Evolutionary conservation across 2,329 filamentous ascomycete species (phyloP), one percentile per base, ranked within the genome.

Genomic region (Hymenoscyphus infarciens): DNA sequence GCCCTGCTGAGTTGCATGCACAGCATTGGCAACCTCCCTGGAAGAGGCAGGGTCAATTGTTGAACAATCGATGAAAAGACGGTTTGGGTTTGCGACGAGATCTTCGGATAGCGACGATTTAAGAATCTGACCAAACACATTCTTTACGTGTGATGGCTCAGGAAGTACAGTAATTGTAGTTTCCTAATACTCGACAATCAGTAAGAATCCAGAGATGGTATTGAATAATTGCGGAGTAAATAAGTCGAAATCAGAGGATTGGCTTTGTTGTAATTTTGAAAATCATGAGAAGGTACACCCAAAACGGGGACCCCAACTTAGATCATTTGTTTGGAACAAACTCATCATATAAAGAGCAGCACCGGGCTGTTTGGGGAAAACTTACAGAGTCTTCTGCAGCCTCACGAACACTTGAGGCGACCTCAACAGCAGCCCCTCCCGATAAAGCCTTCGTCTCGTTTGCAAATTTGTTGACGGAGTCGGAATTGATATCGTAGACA

Each of bases 41-140:
- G 93, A 97, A 2, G 92, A 91, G 35, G 87, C 86, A 0, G 93
- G 92, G 76, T 98, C 95, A 73, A 99, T 98, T 16, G 95, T 99
- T 3, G 94, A 98, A 76, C 90, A 94, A 76, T 99, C 95, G 73
- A 99, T 95, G 76, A 96, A 97, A 63, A 97, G 78, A 45, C 92
- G 87, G 63, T 88, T 80, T 58, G 82, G 82, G 49, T 80, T 78
- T 2, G 79, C 69, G 0, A 82, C 74, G 1, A 78, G 74, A 22
- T 81, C 72, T 35, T 75, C 76, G 6, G 82, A 79, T 5, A 87
- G 79, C 11, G 38, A 45, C 2, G 82, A 79, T 56, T 84, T 81
- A 54, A 96, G 80, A 74, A 98, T 92, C 61, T 88, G 83, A 56
- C 85, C 80, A 76, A 92, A 97, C 45, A 97, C 92, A 59, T 84